Conservation (phyloP, 768 basidiomycete species). For the Pleurotus tuoliensis region DNA sequence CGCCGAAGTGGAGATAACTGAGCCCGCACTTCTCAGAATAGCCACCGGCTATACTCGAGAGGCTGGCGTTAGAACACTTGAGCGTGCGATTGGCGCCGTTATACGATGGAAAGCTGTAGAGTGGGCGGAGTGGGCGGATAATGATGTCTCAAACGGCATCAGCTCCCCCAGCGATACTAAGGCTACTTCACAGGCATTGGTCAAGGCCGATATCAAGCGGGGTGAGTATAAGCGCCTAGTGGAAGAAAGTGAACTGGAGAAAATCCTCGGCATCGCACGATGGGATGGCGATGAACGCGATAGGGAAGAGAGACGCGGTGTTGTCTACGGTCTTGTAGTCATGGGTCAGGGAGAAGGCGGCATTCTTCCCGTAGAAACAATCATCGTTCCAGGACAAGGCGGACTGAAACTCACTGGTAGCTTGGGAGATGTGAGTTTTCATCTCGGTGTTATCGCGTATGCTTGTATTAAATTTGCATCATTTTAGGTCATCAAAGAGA, state of each 20-base stretch:
- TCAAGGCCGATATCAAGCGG: constrained; percentile 20
- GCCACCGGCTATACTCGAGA: constrained; percentile 84
- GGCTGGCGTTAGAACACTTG: constrained; percentile 88
- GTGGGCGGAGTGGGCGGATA: constrained; percentile 65
- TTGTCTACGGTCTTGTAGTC: constrained; percentile 87
- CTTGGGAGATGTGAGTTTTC: constrained; percentile 62
- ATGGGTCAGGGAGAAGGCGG: constrained; percentile 86
- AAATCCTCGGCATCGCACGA: constrained; percentile 74
- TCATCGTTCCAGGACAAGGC: constrained; percentile 72
- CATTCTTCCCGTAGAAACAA: constrained; percentile 81
- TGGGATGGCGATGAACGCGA: constrained; percentile 82
- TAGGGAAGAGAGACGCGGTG: constrained; percentile 65
- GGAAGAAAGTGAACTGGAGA: constrained; percentile 70
- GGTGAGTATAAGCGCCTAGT: constrained; percentile 55
- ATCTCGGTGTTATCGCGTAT: neutral
- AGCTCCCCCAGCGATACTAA: neutral
- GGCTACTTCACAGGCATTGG: constrained; percentile 6
- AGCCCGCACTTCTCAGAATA: constrained; percentile 67
- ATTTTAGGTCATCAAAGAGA: constrained; percentile 80
- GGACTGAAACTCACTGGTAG: constrained; percentile 76
- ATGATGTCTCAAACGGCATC: constrained; percentile 8
- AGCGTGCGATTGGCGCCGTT: constrained; percentile 84
- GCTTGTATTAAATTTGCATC: neutral
- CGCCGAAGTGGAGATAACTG: constrained; percentile 59
- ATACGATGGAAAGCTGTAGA: constrained; percentile 91